Base-by-base conservation (phyloP, 495 filamentous ascomycete genomes). In the Lichenothelia convexa region DNA sequence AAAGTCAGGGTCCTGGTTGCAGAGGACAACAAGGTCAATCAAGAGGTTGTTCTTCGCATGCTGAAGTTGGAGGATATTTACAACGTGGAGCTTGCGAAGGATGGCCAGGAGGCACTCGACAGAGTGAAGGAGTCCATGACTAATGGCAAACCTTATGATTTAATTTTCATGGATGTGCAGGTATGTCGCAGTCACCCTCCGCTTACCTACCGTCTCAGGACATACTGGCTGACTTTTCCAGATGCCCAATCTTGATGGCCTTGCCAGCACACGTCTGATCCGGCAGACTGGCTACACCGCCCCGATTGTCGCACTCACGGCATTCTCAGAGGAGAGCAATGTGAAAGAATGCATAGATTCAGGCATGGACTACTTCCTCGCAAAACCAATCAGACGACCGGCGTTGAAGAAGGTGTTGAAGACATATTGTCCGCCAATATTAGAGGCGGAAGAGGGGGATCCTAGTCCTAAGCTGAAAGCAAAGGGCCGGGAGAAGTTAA, bases 11-110 rank as follows among this genome's bases (percentile, higher is more conserved):
- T 93, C 4, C 59, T 94, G n/a, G 85, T 94, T 17, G 85, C 86
- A 0, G 85, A 94, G 50, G 85, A 94, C 58, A 94, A 94, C 49
- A 73, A 73, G 21, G 83, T 86, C n/a, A 94, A 94, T 49, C 80
- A 91, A 47, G 82, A 93, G 47, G 86, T 94, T 12, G 84, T 93
- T 20, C 55, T 77, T n/a, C 68, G 71, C 34, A 78, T 79, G 74
- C 55, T 79, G 30, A 75, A 74, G 38, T 57, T 78, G 5, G 75
- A 79, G 50, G 70, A 75, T 30, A 69, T 79, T 18, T 74, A 71
- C 47, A 53, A 61, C 36, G 56, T 61, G 11, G 59, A 54, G 2
- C 48, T 61, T 30, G 57, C 57, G 4, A 52, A 56, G 30, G 83
- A 94, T 53, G 86, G 86, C 3, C 82, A 87, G 49, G 84, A 93